Base-by-base conservation (phyloP, 345 rosid species). In the Sisymbrium irio region DNA sequence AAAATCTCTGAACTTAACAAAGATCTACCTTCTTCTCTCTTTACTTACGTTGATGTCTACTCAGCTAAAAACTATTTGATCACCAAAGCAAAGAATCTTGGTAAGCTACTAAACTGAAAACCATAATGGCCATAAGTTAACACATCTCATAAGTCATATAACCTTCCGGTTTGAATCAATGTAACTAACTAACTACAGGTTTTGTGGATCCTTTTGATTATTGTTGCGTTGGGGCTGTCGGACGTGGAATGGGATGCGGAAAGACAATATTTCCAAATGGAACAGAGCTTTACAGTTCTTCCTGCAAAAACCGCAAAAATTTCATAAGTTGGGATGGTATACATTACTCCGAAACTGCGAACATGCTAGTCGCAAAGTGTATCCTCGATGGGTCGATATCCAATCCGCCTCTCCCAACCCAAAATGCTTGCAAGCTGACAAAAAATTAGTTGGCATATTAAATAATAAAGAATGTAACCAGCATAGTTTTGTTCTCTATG, bases 251-350 rank as follows among this genome's bases (percentile, higher is more conserved):
- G 28, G 77, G 87, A 58, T 92, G 97, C 49, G 89, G 92, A 45
- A 82, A 86, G 71, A 83, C 78, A 69, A 86, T 85, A 33, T 68
- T 77, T 20, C 83, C 82, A 36, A 87, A 88, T 66, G 92, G 94
- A 33, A 85, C 89, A 50, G 79, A 69, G 36, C 85, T 79, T 39
- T 89, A 84, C 66, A 90, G 90, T 10, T 71, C 81, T 60, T 85
- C 96, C 0, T 89, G 96, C 67, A 27, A 72, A 45, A 62, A 82
- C 66, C 95, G 89, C 25, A 79, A 76, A 13, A 76, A 8, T 65
- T 87, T 82, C 74, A 72, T 90, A 19, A 89, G 90, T 76, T 92
- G 98, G 91, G 96, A 92, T 78, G 96, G 91, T 2, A 82, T 88
- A 67, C 95, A 88, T 80, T 89, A 84, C 77, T 57, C 89, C 0